Conservation (phyloP, 129 eudicot genomes). For the Chrysanthemum seticuspe region DNA sequence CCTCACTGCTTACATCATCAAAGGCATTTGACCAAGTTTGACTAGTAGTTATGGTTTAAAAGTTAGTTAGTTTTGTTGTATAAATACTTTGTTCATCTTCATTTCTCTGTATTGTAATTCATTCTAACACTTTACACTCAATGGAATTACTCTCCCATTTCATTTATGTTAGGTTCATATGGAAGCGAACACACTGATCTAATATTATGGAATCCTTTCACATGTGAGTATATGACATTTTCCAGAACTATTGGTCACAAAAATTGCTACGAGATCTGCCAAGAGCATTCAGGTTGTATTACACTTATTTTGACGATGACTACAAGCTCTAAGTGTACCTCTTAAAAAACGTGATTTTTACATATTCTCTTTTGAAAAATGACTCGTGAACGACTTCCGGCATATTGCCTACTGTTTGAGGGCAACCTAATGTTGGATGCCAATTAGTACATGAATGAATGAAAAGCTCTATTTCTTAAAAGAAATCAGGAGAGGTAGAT, state of each 20-base stretch:
- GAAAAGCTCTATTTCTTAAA: background rate
- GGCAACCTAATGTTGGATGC: no score
- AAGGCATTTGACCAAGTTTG: no score
- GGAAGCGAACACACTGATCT: background rate
- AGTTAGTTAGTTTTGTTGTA: no score
- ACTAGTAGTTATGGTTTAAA: no score
- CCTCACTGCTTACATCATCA: no score
- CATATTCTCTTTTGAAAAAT: slow-evolving; percentile 1
- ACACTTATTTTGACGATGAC: background rate
- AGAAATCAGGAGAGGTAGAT: background rate
- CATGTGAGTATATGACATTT: slow-evolving; percentile 6
- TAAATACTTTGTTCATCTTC: no score
- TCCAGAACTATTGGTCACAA: background rate
- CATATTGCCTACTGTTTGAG: background rate
- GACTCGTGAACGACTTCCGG: background rate
- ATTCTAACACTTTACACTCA: no score
- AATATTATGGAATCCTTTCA: slow-evolving; percentile 9
- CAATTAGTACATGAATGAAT: background rate
- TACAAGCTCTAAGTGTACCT: slow-evolving; percentile 8
- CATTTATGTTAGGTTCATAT: no score
- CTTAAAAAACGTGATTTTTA: background rate
- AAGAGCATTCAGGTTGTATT: slow-evolving; percentile 2
- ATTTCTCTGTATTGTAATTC: no score
- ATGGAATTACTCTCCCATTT: no score
- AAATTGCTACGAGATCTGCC: background rate